Evolutionary conservation across 345 rosid species (phyloP).

Genomic region (Rhodomyrtus tomentosa): DNA sequence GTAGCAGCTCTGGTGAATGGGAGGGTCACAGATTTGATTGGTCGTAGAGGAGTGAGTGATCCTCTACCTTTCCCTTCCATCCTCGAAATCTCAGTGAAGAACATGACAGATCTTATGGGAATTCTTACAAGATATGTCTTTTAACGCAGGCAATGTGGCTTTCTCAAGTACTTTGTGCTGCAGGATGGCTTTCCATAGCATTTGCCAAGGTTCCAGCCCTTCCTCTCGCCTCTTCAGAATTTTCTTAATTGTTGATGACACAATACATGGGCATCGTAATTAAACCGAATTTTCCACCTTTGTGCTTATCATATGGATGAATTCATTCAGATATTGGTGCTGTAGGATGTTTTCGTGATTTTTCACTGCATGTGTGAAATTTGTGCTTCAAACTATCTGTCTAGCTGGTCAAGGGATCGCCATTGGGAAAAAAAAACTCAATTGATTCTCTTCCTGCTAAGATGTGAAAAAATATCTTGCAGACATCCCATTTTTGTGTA

Average conservation of each 20-base stretch:
- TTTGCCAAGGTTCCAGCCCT: conserved; percentile 21
- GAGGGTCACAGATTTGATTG: background rate
- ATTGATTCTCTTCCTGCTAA: background rate
- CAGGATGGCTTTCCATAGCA: conserved; percentile 48
- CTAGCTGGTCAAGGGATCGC: background rate
- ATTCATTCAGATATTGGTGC: background rate
- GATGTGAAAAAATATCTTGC: rapidly evolving
- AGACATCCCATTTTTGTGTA: background rate
- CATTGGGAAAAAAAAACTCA: background rate
- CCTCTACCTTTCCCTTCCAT: background rate
- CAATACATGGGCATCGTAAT: background rate
- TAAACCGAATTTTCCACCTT: background rate
- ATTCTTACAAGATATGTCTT: background rate
- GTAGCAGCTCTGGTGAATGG: conserved; percentile 11
- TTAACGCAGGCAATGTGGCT: conserved; percentile 46
- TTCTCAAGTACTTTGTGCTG: conserved; percentile 27
- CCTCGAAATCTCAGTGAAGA: background rate
- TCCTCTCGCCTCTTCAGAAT: background rate
- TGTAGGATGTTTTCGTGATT: background rate
- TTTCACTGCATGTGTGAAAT: background rate
- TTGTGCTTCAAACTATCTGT: background rate
- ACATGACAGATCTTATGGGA: background rate
- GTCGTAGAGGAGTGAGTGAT: background rate
- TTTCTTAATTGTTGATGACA: background rate
- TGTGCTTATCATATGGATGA: background rate